Evolutionary conservation across 2,329 filamentous ascomycete species (phyloP).

Genomic region (Teratosphaeria viscida): DNA sequence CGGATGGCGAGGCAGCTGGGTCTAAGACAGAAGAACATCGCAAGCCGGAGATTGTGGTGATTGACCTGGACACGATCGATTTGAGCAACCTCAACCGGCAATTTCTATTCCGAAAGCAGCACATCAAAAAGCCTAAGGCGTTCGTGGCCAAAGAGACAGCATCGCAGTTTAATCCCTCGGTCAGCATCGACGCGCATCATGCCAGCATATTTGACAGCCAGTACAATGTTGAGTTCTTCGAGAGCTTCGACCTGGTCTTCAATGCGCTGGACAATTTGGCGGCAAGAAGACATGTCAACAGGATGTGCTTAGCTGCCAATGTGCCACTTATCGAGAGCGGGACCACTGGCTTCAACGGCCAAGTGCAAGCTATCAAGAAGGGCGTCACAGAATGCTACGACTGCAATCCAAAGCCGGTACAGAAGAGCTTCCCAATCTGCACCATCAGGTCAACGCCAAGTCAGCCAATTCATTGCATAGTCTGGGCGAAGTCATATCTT

Average conservation of each 20-base stretch:
- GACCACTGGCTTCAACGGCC: conserved; percentile 93
- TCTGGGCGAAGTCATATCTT: conserved; percentile 96
- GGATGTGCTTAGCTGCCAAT: conserved; percentile 88
- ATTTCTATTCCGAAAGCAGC: conserved; percentile 90
- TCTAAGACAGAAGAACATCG: conserved; percentile 1
- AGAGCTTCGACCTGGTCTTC: conserved; percentile 74
- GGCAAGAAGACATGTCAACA: conserved; percentile 87
- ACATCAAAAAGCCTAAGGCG: conserved; percentile 96
- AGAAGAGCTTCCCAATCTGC: conserved; percentile 90
- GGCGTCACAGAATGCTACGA: conserved; percentile 92
- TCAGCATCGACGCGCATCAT: conserved; percentile 79
- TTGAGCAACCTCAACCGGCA: conserved; percentile 95
- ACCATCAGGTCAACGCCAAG: conserved; percentile 94
- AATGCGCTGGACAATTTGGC: conserved; percentile 96
- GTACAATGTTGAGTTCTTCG: conserved; percentile 85
- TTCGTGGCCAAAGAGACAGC: conserved; percentile 89
- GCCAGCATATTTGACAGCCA: conserved; percentile 86
- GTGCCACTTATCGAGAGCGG: conserved; percentile 91
- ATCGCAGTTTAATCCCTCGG: conserved; percentile 76
- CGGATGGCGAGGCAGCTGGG: conserved; percentile 1
- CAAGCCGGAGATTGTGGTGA: conserved; percentile 65
- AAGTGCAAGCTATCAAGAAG: conserved; percentile 88
- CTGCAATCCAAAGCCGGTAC: conserved; percentile 78
- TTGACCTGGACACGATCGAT: conserved; percentile 97
- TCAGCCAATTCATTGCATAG: conserved; percentile 96